phyloP scores from a whole-genome alignment of 257 asterid genomes.

The Solanum pennellii region DNA sequence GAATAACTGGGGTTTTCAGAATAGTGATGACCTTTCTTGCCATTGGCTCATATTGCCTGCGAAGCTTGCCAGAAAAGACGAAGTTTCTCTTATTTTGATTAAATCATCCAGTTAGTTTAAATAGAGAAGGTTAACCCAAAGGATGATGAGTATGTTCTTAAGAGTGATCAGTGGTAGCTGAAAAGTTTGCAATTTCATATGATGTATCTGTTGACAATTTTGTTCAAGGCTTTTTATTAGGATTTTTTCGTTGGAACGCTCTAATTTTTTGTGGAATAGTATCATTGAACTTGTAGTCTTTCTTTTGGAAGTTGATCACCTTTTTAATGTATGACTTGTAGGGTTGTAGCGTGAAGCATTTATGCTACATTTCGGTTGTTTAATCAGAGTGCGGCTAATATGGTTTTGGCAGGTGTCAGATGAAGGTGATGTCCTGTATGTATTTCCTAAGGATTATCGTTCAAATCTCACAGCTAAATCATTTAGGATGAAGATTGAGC shows the following conservation, averaged over 20 bases:
- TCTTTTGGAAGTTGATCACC: background rate
- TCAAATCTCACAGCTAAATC: constrained; percentile 80
- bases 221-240: background rate
- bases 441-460: constrained; percentile 67
- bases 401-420: constrained; percentile 64
- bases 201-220: background rate
- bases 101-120: background rate
- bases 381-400: background rate
- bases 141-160: background rate
- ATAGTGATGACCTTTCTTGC: background rate
- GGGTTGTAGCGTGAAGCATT: background rate
- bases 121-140: background rate
- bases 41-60: background rate
- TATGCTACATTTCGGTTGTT: background rate
- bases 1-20: background rate
- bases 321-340: background rate
- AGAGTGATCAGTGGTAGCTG: background rate
- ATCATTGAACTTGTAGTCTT: background rate
- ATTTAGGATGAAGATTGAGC: constrained; percentile 62
- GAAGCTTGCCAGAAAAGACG: background rate
- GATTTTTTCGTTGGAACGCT: background rate
- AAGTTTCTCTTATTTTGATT: background rate
- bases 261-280: background rate
- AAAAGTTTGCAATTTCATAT: background rate
- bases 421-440: constrained; percentile 92